These are phyloP conservation scores for Diaporthe longicolla DNA, from an alignment of 2,329 filamentous ascomycete genomes.

Conservation along the genomic window DNA sequence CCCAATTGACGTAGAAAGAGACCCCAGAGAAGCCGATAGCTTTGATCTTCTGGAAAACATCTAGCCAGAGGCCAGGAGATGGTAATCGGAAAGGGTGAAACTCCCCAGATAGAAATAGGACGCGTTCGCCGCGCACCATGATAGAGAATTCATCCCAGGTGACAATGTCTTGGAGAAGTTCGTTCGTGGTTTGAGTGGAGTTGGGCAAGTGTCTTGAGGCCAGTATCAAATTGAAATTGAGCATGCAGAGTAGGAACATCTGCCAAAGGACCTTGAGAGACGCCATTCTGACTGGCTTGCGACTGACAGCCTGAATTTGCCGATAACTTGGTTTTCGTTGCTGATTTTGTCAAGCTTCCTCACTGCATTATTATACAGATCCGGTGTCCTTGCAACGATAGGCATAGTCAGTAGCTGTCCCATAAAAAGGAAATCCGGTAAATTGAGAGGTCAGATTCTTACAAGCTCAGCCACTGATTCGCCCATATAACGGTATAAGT, in stretches of 20 bases:
- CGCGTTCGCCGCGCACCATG: constrained; percentile 73
- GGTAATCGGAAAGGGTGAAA: constrained; percentile 71
- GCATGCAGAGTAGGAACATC: not conserved
- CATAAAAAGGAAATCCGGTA: not conserved
- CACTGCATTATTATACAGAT: not conserved
- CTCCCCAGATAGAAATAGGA: constrained; percentile 77
- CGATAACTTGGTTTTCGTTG: not conserved
- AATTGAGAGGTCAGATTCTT: not conserved
- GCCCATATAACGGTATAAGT: not conserved
- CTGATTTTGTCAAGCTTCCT: not conserved
- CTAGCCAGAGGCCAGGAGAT: constrained; percentile 64
- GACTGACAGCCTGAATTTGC: not conserved
- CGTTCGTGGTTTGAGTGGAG: not conserved
- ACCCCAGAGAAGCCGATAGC: constrained; percentile 79
- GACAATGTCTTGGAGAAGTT: constrained; percentile 51
- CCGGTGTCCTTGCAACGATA: not conserved
- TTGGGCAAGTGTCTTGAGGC: not conserved
- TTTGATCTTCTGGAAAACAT: constrained; percentile 82
- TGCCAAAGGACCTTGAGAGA: not conserved
- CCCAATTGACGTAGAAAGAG: constrained; percentile 81
- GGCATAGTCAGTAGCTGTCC: not conserved
- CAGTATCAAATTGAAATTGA: not conserved
- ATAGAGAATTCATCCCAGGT: constrained; percentile 78
- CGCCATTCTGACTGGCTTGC: not conserved
- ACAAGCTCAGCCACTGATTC: not conserved